phyloP scores from a whole-genome alignment of 2,329 filamentous ascomycete species.

The Talaromyces sp. region DNA sequence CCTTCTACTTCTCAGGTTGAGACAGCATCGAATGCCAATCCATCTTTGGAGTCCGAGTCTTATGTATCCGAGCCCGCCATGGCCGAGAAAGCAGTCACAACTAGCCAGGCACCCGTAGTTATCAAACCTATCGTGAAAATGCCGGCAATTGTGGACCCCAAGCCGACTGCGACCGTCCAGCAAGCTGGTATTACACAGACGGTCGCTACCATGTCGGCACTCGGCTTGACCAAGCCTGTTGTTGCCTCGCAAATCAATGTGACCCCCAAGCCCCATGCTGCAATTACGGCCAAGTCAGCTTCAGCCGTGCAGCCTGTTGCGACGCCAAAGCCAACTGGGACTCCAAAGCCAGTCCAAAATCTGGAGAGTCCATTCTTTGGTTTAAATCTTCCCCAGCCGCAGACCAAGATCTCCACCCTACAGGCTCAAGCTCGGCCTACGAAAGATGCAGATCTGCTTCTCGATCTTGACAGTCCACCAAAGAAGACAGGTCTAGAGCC shows the following conservation, averaged over 20 bases:
- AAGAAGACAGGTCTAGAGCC: not conserved
- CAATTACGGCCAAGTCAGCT: not conserved
- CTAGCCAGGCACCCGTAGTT: not conserved
- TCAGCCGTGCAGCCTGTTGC: not conserved
- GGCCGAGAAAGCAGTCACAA: not conserved
- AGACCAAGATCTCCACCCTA: not conserved
- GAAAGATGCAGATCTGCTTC: constrained; percentile 19
- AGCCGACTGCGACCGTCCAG: not conserved
- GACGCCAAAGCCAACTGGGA: not conserved
- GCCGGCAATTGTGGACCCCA: not conserved
- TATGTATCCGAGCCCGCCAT: not conserved
- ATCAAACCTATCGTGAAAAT: not conserved
- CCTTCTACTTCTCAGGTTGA: not conserved
- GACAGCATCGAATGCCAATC: not conserved
- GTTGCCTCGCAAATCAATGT: not conserved
- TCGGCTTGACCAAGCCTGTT: not conserved
- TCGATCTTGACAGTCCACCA: constrained; percentile 23
- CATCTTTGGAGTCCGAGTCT: not conserved
- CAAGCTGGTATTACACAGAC: not conserved
- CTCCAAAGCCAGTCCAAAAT: not conserved
- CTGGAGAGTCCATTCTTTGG: constrained; percentile 18
- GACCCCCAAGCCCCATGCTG: not conserved
- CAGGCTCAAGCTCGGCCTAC: not conserved
- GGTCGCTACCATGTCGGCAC: not conserved
- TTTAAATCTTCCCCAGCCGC: constrained; percentile 24